Percentiles rank a stretch among this genome's conserved stretches.
Evolutionary conservation across 2,329 filamentous ascomycete genomes (phyloP).

Genomic region (Venturiaceae sp.): DNA sequence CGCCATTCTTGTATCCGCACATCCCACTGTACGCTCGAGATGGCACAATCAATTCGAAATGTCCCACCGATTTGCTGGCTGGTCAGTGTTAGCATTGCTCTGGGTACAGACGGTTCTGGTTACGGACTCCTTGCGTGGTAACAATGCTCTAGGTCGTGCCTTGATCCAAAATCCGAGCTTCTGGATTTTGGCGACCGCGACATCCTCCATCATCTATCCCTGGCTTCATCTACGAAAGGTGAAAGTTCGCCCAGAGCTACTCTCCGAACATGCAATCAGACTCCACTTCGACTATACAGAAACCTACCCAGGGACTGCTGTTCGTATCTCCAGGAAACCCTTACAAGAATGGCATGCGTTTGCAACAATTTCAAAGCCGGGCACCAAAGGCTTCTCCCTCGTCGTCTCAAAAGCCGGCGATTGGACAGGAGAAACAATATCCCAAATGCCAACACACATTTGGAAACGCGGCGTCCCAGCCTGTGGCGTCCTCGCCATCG

Average conservation of each 20-base stretch:
- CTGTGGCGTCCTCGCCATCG: slow-evolving; percentile 20
- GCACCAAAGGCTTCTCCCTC: slow-evolving; percentile 16
- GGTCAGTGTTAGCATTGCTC: slow-evolving; percentile 19
- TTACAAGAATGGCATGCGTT: slow-evolving; percentile 26
- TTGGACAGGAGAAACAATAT: slow-evolving; percentile 19
- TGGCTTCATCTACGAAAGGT: slow-evolving; percentile 65
- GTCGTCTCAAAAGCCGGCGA: slow-evolving; percentile 25
- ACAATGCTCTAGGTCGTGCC: slow-evolving; percentile 11
- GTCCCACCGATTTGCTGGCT: slow-evolving; percentile 24
- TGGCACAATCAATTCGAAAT: slow-evolving; percentile 23
- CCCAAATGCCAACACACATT: slow-evolving; percentile 13
- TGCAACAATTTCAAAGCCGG: slow-evolving; percentile 23
- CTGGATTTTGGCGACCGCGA: slow-evolving; percentile 61
- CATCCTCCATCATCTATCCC: slow-evolving; percentile 56
- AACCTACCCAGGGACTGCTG: slow-evolving; percentile 18
- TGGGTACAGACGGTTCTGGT: slow-evolving; percentile 16
- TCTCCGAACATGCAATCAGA: slow-evolving; percentile 63
- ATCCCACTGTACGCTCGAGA: slow-evolving; percentile 14
- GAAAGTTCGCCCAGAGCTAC: slow-evolving; percentile 51
- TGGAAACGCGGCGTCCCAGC: slow-evolving; percentile 19
- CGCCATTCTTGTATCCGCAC: slow-evolving; percentile 16
- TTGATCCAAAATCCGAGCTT: slow-evolving; percentile 43
- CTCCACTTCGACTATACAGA: slow-evolving; percentile 37
- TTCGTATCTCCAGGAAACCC: slow-evolving; percentile 19
- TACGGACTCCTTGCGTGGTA: slow-evolving; percentile 12